Conservation (phyloP, 164 flowering plant species). For the Piper betle region DNA sequence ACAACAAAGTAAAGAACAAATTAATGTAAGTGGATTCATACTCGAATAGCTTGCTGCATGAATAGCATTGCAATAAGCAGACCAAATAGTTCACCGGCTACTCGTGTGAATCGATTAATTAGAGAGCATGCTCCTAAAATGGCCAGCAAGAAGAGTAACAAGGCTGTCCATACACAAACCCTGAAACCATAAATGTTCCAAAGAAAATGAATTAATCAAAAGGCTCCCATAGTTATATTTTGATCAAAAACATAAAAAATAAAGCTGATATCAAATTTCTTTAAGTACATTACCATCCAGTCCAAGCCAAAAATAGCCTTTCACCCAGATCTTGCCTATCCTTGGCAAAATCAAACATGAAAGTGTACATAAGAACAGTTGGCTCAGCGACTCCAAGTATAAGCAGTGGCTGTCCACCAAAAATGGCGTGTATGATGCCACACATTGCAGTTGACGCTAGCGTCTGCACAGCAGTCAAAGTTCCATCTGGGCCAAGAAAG, state of each 20-base stretch:
- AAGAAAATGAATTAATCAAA: not conserved
- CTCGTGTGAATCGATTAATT: conserved; percentile 83
- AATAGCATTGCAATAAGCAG: conserved; percentile 96
- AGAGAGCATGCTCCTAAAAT: conserved; percentile 87
- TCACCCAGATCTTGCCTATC: conserved; percentile 74
- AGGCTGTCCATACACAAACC: conserved; percentile 98
- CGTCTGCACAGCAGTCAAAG: conserved; percentile 87
- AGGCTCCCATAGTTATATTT: no score
- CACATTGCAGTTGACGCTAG: conserved; percentile 91
- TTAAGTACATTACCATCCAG: conserved; percentile 58
- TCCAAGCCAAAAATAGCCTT: conserved; percentile 77
- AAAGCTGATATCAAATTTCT: not conserved
- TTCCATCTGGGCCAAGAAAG: conserved; percentile 50
- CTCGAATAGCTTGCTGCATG: conserved; percentile 94
- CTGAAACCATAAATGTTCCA: conserved; percentile 19
- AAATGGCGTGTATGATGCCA: conserved; percentile 83
- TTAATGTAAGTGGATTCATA: conserved; percentile 17
- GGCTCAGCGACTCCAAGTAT: conserved; percentile 99
- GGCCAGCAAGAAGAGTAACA: conserved; percentile 75
- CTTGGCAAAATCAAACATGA: conserved; percentile 85
- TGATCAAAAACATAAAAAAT: no score
- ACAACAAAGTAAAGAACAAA: no score
- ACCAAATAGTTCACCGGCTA: conserved; percentile 96
- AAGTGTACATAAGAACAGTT: conserved; percentile 93
- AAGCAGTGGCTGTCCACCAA: conserved; percentile 97